Evolutionary conservation across 352 stramenopile species (phyloP).

Genomic region (Phytophthora tubulina): DNA sequence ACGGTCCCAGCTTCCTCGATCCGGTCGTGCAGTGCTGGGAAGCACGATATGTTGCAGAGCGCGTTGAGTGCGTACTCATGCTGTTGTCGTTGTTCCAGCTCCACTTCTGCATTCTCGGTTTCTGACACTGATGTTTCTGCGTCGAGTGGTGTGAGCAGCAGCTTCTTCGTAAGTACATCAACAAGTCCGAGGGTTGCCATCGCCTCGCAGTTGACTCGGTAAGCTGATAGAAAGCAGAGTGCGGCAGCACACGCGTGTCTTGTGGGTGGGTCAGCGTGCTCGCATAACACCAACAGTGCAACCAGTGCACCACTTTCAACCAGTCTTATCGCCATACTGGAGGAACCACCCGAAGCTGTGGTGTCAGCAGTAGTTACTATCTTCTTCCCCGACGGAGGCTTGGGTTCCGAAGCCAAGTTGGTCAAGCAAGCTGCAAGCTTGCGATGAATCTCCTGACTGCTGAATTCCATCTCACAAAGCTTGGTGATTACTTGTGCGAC

Average conservation of each 20-base stretch:
- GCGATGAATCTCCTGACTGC: constrained; percentile 79
- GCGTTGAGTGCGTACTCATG: constrained; percentile 80
- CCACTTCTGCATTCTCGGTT: constrained; percentile 40
- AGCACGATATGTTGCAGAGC: constrained; percentile 82
- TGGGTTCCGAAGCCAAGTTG: constrained; percentile 76
- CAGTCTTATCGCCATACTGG: constrained; percentile 43
- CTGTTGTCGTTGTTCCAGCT: constrained; percentile 66
- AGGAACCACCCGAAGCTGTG: constrained; percentile 6
- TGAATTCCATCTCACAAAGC: constrained; percentile 88
- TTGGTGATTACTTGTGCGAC: constrained; percentile 88
- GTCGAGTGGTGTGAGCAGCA: constrained; percentile 40
- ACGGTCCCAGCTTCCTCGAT: constrained; percentile 70
- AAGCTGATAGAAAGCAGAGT: constrained; percentile 75
- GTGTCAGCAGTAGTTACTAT: neutral
- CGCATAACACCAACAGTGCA: constrained; percentile 72
- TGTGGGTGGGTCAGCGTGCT: constrained; percentile 77
- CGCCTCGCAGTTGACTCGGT: constrained; percentile 78
- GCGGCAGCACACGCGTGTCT: constrained; percentile 78
- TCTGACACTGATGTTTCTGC: constrained; percentile 7
- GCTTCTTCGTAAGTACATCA: constrained; percentile 73
- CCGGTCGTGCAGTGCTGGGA: constrained; percentile 71
- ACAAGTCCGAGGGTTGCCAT: constrained; percentile 75
- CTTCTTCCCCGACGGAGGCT: constrained; percentile 42
- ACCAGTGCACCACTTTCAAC: constrained; percentile 76
- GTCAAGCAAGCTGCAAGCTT: constrained; percentile 79